A percentile compares a stretch with the other conserved stretches of the same genome.
These are phyloP conservation scores for Abelmoschus esculentus DNA, from an alignment of 345 rosid species.

Conservation along the genomic window DNA sequence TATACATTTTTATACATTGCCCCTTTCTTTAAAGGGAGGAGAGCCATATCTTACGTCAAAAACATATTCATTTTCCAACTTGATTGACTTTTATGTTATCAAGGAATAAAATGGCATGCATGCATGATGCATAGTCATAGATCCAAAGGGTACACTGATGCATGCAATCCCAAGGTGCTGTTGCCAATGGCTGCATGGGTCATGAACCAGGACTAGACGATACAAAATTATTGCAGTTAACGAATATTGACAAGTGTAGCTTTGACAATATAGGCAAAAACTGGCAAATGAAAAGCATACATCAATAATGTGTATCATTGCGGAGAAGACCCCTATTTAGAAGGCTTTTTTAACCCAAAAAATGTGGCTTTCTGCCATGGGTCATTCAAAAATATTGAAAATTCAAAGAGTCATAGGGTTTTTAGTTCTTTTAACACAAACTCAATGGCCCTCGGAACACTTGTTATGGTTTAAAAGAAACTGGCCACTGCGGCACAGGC, in stretches of 20 bases:
- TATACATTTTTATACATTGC: neutral
- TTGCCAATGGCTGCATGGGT: neutral
- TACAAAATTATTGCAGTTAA: neutral
- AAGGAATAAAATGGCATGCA: neutral
- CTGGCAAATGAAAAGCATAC: neutral
- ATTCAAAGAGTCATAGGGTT: neutral
- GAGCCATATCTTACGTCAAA: neutral
- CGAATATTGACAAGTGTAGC: neutral
- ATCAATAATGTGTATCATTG: slow-evolving; percentile 6
- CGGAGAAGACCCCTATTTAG: neutral
- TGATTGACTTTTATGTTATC: neutral
- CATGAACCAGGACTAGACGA: neutral
- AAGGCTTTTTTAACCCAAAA: neutral
- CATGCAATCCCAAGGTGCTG: slow-evolving; percentile 8
- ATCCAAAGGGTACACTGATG: neutral
- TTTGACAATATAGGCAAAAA: neutral
- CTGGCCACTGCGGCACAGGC: neutral
- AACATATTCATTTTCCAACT: neutral
- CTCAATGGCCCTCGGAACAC: neutral
- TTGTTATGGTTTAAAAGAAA: neutral
- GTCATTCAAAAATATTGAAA: neutral
- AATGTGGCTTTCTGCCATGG: neutral
- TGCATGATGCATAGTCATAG: neutral
- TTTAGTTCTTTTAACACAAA: neutral
- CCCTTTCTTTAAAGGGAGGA: neutral